phyloP scores from a whole-genome alignment of 352 stramenopile species.

The Pythium insidiosum region DNA sequence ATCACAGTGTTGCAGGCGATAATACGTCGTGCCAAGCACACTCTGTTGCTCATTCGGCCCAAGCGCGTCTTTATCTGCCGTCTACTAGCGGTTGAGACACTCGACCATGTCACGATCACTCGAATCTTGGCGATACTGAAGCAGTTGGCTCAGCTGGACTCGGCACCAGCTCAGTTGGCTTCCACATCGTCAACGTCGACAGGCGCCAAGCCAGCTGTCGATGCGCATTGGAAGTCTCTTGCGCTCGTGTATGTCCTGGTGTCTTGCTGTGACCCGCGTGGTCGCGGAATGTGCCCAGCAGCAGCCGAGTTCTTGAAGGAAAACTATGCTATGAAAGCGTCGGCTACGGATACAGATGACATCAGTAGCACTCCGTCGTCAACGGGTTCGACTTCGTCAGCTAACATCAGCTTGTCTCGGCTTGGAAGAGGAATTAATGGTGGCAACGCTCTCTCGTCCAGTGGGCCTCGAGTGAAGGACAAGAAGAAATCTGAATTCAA shows the following conservation, averaged over 20 bases:
- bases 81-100: conserved; percentile 56
- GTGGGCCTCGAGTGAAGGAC: conserved; percentile 5
- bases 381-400: too few relatives aligned
- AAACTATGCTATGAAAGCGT: conserved; percentile 16
- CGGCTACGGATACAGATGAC: not conserved
- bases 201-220: conserved; percentile 19
- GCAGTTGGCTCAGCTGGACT: conserved; percentile 49
- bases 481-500: conserved; percentile 41
- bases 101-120: conserved; percentile 67
- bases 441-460: too few relatives aligned
- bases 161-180: too few relatives aligned
- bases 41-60: conserved; percentile 45
- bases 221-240: conserved; percentile 64
- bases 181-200: too few relatives aligned
- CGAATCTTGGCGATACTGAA: conserved; percentile 57
- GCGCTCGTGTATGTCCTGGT: conserved; percentile 64
- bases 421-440: too few relatives aligned
- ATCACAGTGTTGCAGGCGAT: conserved; percentile 65
- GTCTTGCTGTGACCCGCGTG: conserved; percentile 70
- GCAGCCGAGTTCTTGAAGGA: conserved; percentile 72
- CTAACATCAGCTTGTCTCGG: too few relatives aligned
- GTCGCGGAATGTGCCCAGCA: conserved; percentile 62
- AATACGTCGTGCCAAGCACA: conserved; percentile 60
- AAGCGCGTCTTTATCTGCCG: conserved; percentile 71
- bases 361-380: too few relatives aligned